phyloP scores from a whole-genome alignment of 2,329 filamentous ascomycete species.

The Trichoderma oligosporum region DNA sequence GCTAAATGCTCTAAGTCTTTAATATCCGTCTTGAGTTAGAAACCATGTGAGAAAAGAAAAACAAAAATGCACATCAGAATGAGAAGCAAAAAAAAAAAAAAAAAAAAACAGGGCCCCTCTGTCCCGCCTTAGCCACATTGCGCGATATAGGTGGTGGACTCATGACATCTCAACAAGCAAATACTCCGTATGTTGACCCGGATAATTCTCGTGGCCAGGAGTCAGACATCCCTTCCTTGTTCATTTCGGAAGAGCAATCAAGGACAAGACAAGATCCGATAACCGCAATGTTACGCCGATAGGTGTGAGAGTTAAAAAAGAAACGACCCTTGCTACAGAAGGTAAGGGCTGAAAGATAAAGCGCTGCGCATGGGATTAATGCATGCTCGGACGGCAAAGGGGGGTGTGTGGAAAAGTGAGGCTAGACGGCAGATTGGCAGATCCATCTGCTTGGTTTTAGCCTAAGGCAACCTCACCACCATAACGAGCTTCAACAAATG shows the following conservation, averaged over 20 bases:
- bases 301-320: background rate
- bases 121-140: background rate
- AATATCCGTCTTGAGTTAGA: conserved; percentile 10
- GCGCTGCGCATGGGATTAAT: conserved; percentile 14
- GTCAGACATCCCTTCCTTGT: background rate
- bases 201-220: conserved; percentile 16
- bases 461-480: conserved; percentile 19
- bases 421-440: conserved; percentile 19
- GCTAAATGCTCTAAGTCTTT: background rate
- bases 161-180: background rate
- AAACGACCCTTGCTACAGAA: background rate
- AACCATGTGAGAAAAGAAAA: conserved; percentile 12
- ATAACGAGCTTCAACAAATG: background rate
- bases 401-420: conserved; percentile 2
- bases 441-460: conserved; percentile 16
- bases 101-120: background rate
- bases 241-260: no score
- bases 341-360: background rate
- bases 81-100: conserved; percentile 4
- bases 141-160: conserved; percentile 6
- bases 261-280: no score
- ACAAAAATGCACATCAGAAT: conserved; percentile 11
- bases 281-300: background rate
- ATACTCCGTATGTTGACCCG: conserved; percentile 3
- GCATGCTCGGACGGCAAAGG: conserved; percentile 8